A percentile compares a stretch with the other conserved stretches of the same genome.
Conservation (phyloP, 129 eudicot genomes). For the Arctium minus region DNA sequence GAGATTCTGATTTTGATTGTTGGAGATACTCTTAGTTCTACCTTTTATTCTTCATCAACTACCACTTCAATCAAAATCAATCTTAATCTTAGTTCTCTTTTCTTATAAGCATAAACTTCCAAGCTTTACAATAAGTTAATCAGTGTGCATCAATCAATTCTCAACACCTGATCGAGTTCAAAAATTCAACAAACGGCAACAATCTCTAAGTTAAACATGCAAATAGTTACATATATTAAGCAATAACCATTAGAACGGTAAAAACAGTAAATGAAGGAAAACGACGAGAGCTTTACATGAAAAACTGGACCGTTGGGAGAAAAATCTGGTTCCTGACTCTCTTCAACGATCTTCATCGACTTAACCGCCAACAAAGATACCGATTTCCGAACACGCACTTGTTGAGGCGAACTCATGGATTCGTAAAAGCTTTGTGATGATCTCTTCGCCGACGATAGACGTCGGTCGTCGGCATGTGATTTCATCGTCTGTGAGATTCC, state of each 20-base stretch:
- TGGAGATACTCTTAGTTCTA: not conserved
- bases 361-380: constrained; percentile 23
- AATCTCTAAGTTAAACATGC: not conserved
- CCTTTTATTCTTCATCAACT: not conserved
- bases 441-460: constrained; percentile 34
- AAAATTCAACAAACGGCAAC: not conserved
- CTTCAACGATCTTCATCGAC: constrained; percentile 40
- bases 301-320: constrained; percentile 42
- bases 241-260: not conserved
- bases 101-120: not conserved
- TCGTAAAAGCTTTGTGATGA: constrained; percentile 18
- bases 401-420: not conserved
- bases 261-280: not conserved
- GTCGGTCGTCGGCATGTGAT: constrained; percentile 32
- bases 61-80: constrained; percentile 3
- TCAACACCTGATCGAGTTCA: not conserved
- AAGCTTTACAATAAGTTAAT: not conserved
- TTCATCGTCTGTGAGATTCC: constrained; percentile 36
- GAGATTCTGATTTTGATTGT: not conserved
- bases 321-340: constrained; percentile 28
- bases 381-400: constrained; percentile 17
- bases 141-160: not conserved
- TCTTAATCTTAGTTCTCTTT: not conserved
- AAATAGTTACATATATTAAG: not conserved
- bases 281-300: constrained; percentile 10